These are phyloP conservation scores for Cudoniella acicularis DNA, from an alignment of 495 filamentous ascomycete species.

Conservation along the genomic window DNA sequence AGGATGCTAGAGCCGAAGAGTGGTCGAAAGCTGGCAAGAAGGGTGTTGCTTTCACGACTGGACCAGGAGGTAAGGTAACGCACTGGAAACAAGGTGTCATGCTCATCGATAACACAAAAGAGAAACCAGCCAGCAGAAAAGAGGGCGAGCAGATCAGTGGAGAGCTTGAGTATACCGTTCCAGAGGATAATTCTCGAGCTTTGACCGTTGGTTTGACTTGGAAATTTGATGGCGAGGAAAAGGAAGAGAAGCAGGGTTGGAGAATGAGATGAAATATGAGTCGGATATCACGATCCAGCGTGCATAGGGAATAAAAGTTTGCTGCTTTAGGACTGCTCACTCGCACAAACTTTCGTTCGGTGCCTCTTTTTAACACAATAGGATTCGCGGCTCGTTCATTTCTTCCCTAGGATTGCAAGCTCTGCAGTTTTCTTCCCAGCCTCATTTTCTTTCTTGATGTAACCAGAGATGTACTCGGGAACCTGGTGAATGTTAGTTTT, in stretches of 20 bases:
- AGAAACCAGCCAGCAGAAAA: constrained; percentile 24
- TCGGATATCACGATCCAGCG: neutral
- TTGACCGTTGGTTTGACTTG: constrained; percentile 42
- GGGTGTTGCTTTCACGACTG: constrained; percentile 68
- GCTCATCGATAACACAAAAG: constrained; percentile 35
- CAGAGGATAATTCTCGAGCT: constrained; percentile 45
- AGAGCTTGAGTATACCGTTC: constrained; percentile 42
- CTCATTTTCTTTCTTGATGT: constrained; percentile 17
- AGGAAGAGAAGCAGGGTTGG: constrained; percentile 41
- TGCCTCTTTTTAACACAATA: neutral
- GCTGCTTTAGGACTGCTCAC: neutral
- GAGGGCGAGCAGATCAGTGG: constrained; percentile 37
- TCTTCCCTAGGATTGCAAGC: constrained; percentile 4
- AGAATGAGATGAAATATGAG: constrained; percentile 26
- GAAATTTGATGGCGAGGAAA: constrained; percentile 28
- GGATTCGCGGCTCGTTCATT: neutral
- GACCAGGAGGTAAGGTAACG: constrained; percentile 71
- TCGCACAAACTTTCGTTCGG: neutral
- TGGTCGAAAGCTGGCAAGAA: constrained; percentile 36
- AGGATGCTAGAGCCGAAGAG: constrained; percentile 37
- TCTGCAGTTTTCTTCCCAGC: constrained; percentile 10
- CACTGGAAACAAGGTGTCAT: constrained; percentile 85
- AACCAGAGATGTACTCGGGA: constrained; percentile 16
- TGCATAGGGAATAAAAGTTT: neutral
- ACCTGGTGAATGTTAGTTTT: constrained; percentile 3